phyloP scores from a whole-genome alignment of 106 monocot genomes.

The Xerophyta viscosa region DNA sequence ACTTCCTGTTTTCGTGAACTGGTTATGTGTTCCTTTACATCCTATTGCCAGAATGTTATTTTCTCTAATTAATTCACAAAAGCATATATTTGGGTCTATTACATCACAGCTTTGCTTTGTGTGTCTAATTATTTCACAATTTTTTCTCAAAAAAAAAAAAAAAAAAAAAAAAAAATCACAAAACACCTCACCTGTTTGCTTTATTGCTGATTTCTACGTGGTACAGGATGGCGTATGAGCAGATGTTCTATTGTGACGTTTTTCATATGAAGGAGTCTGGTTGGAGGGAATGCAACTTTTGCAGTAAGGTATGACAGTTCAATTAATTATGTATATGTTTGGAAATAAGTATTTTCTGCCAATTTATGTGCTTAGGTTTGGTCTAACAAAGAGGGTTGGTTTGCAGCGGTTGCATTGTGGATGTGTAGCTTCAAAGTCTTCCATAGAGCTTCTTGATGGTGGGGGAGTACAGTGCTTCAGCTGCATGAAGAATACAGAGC shows the following conservation, averaged over 20 bases:
- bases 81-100: not conserved
- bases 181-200: too few species aligned
- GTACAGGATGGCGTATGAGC: constrained; percentile 78
- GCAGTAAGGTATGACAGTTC: constrained; percentile 59
- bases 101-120: too few species aligned
- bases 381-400: not conserved
- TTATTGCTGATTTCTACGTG: constrained; percentile 8
- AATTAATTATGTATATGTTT: not conserved
- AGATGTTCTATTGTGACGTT: constrained; percentile 60
- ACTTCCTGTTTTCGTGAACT: too few species aligned
- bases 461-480: constrained; percentile 80
- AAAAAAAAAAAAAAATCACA: too few species aligned
- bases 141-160: too few species aligned
- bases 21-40: not conserved
- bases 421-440: constrained; percentile 77
- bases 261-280: constrained; percentile 92
- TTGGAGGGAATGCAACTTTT: constrained; percentile 82
- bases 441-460: constrained; percentile 68
- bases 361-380: too few species aligned
- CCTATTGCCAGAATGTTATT: not conserved
- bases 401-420: constrained; percentile 91
- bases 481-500: constrained; percentile 59
- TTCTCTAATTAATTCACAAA: not conserved
- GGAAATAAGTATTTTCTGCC: not conserved
- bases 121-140: not conserved